Evolutionary conservation across 495 filamentous ascomycete genomes (phyloP), one percentile per base, ranked within the genome.

Genomic region (Aspergillus wentii): DNA sequence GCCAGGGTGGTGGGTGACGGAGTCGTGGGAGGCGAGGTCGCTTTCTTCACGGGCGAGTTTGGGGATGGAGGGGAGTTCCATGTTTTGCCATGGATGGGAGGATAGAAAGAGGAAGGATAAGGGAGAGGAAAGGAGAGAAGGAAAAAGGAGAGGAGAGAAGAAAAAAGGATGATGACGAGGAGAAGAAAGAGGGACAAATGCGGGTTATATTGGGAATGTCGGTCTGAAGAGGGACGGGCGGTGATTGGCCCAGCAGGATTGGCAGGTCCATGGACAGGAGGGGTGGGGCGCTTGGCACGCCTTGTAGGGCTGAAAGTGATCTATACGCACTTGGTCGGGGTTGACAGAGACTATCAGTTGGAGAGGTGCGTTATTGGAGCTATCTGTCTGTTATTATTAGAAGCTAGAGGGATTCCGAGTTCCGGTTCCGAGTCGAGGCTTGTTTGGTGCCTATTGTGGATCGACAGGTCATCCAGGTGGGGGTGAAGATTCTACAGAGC

Each of bases 281-380:
- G 17, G 26, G 17, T 33, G 27, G 26, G 27, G 25, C 33, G 30
- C 22, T 29, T 31, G 42, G 33, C 35, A 17, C 40, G 43, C 48
- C 48, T 30, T 44, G 34, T 51, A 51, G 44, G 48, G 48, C 48
- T 51, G 48, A 51, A 33, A 25, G n/a, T n/a, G n/a, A n/a, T n/a
- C n/a, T n/a, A n/a, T n/a, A n/a, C n/a, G n/a, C n/a, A n/a, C n/a
- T n/a, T n/a, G n/a, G n/a, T n/a, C n/a, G n/a, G n/a, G n/a, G n/a
- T n/a, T n/a, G n/a, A n/a, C n/a, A n/a, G n/a, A n/a, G n/a, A n/a
- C n/a, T n/a, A n/a, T n/a, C n/a, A n/a, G n/a, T n/a, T n/a, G n/a
- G n/a, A n/a, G n/a, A n/a, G n/a, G n/a, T n/a, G n/a, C n/a, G n/a
- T n/a, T n/a, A n/a, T n/a, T n/a, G n/a, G n/a, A n/a, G n/a, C n/a